Conservation (phyloP, 2,329 filamentous ascomycete genomes). For the Dothidotthia symphoricarpi region DNA sequence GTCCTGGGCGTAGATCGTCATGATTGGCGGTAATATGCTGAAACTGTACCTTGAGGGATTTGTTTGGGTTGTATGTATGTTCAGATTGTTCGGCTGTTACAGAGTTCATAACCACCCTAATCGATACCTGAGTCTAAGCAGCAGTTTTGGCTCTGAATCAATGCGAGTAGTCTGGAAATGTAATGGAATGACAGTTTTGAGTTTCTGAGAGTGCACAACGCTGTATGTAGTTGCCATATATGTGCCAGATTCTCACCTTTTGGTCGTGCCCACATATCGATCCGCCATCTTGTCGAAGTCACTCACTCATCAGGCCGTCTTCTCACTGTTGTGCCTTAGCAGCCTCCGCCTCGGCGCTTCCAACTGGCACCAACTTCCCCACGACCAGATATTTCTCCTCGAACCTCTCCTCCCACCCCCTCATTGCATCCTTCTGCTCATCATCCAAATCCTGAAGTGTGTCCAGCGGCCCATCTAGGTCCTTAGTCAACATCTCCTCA, state of each 20-base stretch:
- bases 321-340: conserved; percentile 24
- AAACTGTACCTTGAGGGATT: too few relatives aligned
- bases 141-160: too few relatives aligned
- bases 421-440: conserved; percentile 79
- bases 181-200: too few relatives aligned
- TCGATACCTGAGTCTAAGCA: too few relatives aligned
- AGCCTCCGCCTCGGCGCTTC: conserved; percentile 53
- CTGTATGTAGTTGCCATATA: too few relatives aligned
- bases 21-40: too few relatives aligned
- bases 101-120: too few relatives aligned
- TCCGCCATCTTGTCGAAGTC: too few relatives aligned
- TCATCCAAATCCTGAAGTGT: conserved; percentile 66
- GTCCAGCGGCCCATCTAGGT: conserved; percentile 81
- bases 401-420: conserved; percentile 93
- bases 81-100: too few relatives aligned
- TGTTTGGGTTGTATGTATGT: too few relatives aligned
- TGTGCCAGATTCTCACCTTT: not conserved
- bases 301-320: not conserved
- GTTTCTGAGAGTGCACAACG: not conserved
- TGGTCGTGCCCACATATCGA: not conserved
- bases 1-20: too few relatives aligned
- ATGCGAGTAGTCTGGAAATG: too few relatives aligned
- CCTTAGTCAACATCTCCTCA: conserved; percentile 59
- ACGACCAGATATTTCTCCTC: conserved; percentile 93
- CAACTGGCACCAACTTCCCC: conserved; percentile 72